Base-by-base conservation (phyloP, 371 early-diverging fungal genomes). In the Rhizomucor miehei region DNA sequence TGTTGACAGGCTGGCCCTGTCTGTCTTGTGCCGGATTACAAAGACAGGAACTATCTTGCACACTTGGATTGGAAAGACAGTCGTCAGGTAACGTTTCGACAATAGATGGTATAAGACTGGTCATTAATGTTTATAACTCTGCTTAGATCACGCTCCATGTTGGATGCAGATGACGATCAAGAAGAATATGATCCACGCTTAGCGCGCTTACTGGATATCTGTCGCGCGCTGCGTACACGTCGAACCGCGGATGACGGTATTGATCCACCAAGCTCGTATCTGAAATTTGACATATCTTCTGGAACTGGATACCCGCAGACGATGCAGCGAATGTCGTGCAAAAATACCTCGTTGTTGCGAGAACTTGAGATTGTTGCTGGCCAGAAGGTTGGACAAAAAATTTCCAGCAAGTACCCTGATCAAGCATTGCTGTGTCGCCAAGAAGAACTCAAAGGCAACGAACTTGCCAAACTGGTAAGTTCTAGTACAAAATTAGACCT, bases 81-180 rank as follows among this genome's bases (percentile, higher is more conserved):
- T 94, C 13, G 86, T 95, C 56, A 69, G 76, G 91, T 89, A 12
- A n/a, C n/a, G n/a, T n/a, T n/a, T n/a, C n/a, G n/a, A n/a, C n/a
- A n/a, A n/a, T n/a, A n/a, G n/a, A n/a, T n/a, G n/a, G n/a, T n/a
- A n/a, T n/a, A n/a, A n/a, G n/a, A n/a, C n/a, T n/a, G n/a, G n/a
- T n/a, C n/a, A n/a, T n/a, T n/a, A n/a, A n/a, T n/a, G n/a, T n/a
- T n/a, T n/a, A n/a, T n/a, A n/a, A n/a, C n/a, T n/a, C n/a, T n/a
- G n/a, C n/a, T n/a, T n/a, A 29, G 29, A 29, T 29, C 29, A 29
- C 3, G 8, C 3, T 29, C 5, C 29, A 29, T 8, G 8, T 3
- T 29, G 29, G 29, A 29, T 8, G 29, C 84, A 16, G 71, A 68
- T n/a, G n/a, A n/a, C 1, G 11, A 24, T 37, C 17, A 44, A 19